These are phyloP conservation scores for Simplicillium sp. DNA, from an alignment of 2,329 filamentous ascomycete genomes.

Conservation along the genomic window DNA sequence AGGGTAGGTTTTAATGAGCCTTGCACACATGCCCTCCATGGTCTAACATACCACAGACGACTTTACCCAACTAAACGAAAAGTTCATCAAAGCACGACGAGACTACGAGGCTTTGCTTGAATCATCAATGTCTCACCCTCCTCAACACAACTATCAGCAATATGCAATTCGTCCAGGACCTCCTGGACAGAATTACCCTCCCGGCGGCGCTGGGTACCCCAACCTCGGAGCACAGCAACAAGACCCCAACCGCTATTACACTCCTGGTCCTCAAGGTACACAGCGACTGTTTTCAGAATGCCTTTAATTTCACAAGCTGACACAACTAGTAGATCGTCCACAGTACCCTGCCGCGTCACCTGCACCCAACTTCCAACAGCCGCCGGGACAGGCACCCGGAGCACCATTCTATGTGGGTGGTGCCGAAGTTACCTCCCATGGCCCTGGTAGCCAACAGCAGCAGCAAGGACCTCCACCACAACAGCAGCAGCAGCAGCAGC, in stretches of 20 bases:
- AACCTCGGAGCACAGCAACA: conserved; percentile 36
- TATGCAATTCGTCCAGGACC: conserved; percentile 46
- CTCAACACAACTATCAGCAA: conserved; percentile 67
- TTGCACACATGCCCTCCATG: conserved; percentile 2
- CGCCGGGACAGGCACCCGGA: conserved; percentile 36
- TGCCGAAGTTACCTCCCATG: conserved; percentile 37
- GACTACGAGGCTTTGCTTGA: conserved; percentile 96
- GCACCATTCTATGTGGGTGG: conserved; percentile 61
- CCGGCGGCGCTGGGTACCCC: conserved; percentile 26
- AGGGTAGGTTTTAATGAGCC: conserved; percentile 47
- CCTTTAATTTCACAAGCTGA: conserved; percentile 7
- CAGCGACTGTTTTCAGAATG: conserved; percentile 1
- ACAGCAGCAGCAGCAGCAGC: conserved; percentile 21
- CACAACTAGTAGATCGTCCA: conserved; percentile 24
- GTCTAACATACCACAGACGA: conserved; percentile 54
- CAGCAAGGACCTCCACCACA: conserved; percentile 11
- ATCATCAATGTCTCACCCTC: conserved; percentile 91
- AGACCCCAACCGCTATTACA: conserved; percentile 62
- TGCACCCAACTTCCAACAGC: conserved; percentile 44
- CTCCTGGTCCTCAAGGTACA: conserved; percentile 37
- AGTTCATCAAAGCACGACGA: conserved; percentile 96
- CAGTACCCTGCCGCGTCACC: conserved; percentile 38
- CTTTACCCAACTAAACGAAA: conserved; percentile 96
- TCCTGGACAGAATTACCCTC: conserved; percentile 34
- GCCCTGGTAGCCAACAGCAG: conserved; percentile 13